Evolutionary conservation across 192 early-diverging fungal genomes (phyloP).

Genomic region (Chytriomyces confervae): DNA sequence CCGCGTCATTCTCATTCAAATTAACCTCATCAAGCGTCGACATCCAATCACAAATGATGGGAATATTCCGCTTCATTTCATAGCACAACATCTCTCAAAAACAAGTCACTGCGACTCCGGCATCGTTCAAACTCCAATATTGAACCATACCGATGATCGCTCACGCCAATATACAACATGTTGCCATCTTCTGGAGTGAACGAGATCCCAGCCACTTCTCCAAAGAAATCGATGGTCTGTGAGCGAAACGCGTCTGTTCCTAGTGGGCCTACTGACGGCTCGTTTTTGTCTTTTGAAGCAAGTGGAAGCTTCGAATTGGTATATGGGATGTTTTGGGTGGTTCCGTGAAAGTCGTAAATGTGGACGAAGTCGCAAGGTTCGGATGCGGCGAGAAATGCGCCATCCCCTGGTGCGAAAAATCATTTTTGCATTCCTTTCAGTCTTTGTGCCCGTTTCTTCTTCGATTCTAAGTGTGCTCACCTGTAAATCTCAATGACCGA

Average conservation of each 20-base stretch:
- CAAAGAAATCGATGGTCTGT: conserved; percentile 76
- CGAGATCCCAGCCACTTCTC: conserved; percentile 69
- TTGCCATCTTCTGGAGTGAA: conserved; percentile 60
- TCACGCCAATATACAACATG: conserved; percentile 58
- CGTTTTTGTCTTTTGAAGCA: not conserved
- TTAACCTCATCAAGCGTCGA: no score
- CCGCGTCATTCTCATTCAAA: no score
- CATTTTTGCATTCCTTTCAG: no score
- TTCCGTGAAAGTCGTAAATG: conserved; percentile 40
- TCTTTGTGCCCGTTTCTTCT: not conserved
- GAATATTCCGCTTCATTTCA: not conserved
- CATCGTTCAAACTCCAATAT: conserved; percentile 36
- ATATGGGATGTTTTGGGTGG: not conserved
- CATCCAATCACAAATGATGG: no score
- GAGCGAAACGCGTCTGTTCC: conserved; percentile 32
- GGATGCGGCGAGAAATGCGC: conserved; percentile 58
- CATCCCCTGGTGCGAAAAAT: conserved; percentile 42
- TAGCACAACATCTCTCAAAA: conserved; percentile 24
- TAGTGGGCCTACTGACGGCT: not conserved
- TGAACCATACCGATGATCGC: conserved; percentile 35
- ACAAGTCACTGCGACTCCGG: not conserved
- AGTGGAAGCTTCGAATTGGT: conserved; percentile 28
- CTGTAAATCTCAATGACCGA: conserved; percentile 63
- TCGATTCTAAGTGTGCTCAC: not conserved
- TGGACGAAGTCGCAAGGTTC: conserved; percentile 76